phyloP scores from a whole-genome alignment of 176 grass and related monocot species.

The Cocos nucifera region DNA sequence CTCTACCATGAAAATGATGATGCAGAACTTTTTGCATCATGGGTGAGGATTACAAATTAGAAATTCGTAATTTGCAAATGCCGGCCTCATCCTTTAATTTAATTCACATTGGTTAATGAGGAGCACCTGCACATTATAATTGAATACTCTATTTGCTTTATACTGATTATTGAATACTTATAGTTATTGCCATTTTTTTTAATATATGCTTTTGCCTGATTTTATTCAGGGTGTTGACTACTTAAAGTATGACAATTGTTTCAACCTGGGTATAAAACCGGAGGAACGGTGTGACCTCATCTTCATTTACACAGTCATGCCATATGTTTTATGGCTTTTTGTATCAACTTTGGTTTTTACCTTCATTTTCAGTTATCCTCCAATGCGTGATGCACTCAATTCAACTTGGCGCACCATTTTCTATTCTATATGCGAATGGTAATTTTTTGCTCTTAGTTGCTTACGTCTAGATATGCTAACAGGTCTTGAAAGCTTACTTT shows the following conservation, averaged over 20 bases:
- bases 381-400: conserved; percentile 95
- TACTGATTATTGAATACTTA: too few relatives aligned
- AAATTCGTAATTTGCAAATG: conserved; percentile 9
- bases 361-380: conserved; percentile 65
- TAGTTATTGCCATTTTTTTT: not conserved
- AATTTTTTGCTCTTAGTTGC: not conserved
- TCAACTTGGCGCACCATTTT: conserved; percentile 74
- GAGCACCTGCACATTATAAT: too few relatives aligned
- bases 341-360: conserved; percentile 8
- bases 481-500: not conserved
- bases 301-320: not conserved
- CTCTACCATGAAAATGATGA: conserved; percentile 68
- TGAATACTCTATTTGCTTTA: too few relatives aligned
- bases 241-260: conserved; percentile 93
- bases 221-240: conserved; percentile 72
- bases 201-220: not conserved
- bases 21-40: conserved; percentile 75
- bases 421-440: conserved; percentile 97
- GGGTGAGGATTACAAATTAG: conserved; percentile 39
- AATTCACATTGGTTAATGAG: too few relatives aligned
- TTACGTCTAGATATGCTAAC: not conserved
- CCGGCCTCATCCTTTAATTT: not conserved
- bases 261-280: conserved; percentile 81
- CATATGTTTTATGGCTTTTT: not conserved
- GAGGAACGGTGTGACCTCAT: conserved; percentile 40